Percentiles rank a stretch among this genome's conserved stretches.
Evolutionary conservation across 352 stramenopile genomes (phyloP).

Genomic region (Globisporangium paroecandrum): DNA sequence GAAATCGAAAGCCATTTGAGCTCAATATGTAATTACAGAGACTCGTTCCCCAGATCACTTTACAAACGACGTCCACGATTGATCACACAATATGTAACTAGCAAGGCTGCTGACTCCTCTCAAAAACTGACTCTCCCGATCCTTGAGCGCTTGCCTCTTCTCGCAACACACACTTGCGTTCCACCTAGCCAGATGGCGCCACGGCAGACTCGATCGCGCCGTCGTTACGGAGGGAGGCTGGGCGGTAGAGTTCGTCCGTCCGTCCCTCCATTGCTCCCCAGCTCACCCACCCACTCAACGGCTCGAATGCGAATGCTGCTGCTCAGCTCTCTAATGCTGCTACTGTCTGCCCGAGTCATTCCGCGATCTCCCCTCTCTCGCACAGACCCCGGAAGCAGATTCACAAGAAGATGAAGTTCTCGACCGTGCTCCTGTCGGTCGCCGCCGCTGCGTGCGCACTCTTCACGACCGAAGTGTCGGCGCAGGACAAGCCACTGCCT

Average conservation of each 20-base stretch:
- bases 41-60: not conserved
- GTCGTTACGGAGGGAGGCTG: not conserved
- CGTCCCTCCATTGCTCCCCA: not conserved
- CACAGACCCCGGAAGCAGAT: not conserved
- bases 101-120: not conserved
- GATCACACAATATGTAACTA: not conserved
- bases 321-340: too few relatives aligned
- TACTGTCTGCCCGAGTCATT: not conserved
- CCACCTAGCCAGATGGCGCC: not conserved
- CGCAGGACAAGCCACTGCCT: constrained; percentile 33
- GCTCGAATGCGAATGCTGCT: not conserved
- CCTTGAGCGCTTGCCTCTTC: not conserved
- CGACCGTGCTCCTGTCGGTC: constrained; percentile 15
- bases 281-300: not conserved
- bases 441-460: constrained; percentile 14
- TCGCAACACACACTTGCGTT: not conserved
- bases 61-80: not conserved
- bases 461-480: constrained; percentile 7
- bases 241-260: not conserved
- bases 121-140: not conserved
- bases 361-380: not conserved
- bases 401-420: constrained; percentile 15
- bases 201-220: not conserved
- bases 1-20: not conserved
- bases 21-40: not conserved